Evolutionary conservation across 2,329 filamentous ascomycete species (phyloP), one percentile per base, ranked within the genome.

Genomic region (Penicillium sclerotigenum): DNA sequence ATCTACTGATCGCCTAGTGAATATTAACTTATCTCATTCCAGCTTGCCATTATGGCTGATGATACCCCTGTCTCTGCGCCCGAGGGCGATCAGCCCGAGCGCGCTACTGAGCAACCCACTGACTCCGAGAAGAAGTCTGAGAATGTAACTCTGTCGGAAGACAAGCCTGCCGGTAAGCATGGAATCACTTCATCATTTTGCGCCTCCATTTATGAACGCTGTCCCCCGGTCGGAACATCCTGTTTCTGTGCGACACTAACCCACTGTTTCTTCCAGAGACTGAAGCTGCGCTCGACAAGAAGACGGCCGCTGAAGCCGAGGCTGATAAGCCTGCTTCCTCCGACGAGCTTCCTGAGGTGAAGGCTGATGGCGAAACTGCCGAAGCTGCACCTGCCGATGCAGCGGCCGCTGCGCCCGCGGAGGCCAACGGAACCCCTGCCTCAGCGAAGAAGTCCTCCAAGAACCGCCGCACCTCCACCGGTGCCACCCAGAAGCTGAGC

Each of bases 401-500:
- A 52, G 67, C 69, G 38, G 62, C 67, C 50, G 66, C 68, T 54
- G 57, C 66, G 49, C 71, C 73, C 42, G 58, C 70, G 41, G 72
- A 70, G 56, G 65, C 71, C 33, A 76, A 83, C 65, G 81, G 80
- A 61, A 80, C 77, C 46, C 75, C 81, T 55, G 74, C 76, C 34
- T 74, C 73, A 29, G 71, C 78, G 48, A 77, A 77, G 59, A 84
- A 84, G 66, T 72, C 78, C 59, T 82, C 71, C 36, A 82, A 79
- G 72, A 58, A 65, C 52, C 89, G 90, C 78, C 94, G 94, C 81
- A 95, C 90, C 24, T 80, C 80, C 40, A 81, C 81, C 54, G 83
- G 82, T 41, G 81, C 80, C 18, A 77, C 87, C 62, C 91, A 89
- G 76, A 92, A 92, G 73, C 80, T 91, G 59, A 94, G 86, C 79